Evolutionary conservation across 257 asterid species (phyloP).

Genomic region (Buddleja alternifolia): DNA sequence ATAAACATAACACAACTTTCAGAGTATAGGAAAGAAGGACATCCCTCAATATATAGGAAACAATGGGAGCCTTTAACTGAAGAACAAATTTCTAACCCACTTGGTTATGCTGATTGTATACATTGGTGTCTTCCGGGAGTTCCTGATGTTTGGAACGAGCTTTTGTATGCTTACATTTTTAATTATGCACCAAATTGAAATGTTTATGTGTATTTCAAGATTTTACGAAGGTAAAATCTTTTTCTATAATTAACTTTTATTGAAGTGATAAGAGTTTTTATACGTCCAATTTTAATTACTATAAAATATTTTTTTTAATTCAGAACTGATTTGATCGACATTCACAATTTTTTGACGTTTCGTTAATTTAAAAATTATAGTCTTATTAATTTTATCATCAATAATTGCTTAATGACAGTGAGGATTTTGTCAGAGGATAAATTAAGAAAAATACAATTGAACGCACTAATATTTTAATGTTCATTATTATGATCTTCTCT

Average conservation of each 20-base stretch:
- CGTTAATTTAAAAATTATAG: no score
- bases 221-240: conserved; percentile 22
- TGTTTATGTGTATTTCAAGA: not conserved
- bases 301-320: no score
- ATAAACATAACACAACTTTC: conserved; percentile 82
- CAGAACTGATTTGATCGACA: no score
- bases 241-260: not conserved
- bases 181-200: conserved; percentile 18
- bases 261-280: no score
- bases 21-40: conserved; percentile 85
- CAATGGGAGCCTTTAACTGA: conserved; percentile 73
- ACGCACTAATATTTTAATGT: no score
- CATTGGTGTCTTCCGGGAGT: conserved; percentile 99
- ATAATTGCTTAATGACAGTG: no score
- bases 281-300: no score
- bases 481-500: no score
- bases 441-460: no score
- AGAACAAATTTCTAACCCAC: conserved; percentile 60
- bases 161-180: conserved; percentile 60
- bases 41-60: conserved; percentile 76
- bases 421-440: no score
- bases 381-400: no score
- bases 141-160: conserved; percentile 92
- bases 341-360: no score
- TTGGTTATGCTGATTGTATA: conserved; percentile 69